Evolutionary conservation across 2,329 filamentous ascomycete genomes (phyloP).

Genomic region (Ustulina deusta): DNA sequence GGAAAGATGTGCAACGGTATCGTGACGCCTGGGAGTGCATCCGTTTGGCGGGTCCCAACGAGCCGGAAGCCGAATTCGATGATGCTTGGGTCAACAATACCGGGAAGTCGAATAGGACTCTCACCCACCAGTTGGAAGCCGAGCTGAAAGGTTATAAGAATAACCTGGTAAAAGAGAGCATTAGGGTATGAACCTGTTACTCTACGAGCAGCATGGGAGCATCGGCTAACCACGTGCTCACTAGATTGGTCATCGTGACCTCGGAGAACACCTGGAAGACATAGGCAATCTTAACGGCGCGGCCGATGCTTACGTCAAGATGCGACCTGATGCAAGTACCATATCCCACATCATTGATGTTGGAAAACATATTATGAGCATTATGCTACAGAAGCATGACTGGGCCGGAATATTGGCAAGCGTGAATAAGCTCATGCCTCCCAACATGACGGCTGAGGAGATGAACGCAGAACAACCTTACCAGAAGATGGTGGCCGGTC

Average conservation of each 20-base stretch:
- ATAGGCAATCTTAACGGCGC: slow-evolving; percentile 80
- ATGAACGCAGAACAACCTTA: slow-evolving; percentile 62
- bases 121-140: slow-evolving; percentile 81
- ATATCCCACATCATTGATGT: slow-evolving; percentile 87
- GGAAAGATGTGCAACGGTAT: slow-evolving; percentile 80
- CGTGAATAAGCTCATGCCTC: slow-evolving; percentile 71
- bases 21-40: slow-evolving; percentile 75
- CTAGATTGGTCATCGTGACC: slow-evolving; percentile 94
- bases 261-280: slow-evolving; percentile 84
- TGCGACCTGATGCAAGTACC: slow-evolving; percentile 91
- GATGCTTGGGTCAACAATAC: slow-evolving; percentile 79
- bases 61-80: slow-evolving; percentile 76
- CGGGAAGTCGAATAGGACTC: slow-evolving; percentile 73
- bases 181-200: slow-evolving; percentile 70
- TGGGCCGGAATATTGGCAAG: slow-evolving; percentile 76
- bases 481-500: slow-evolving; percentile 63
- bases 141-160: slow-evolving; percentile 96
- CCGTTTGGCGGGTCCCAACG: slow-evolving; percentile 70
- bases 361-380: slow-evolving; percentile 79
- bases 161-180: slow-evolving; percentile 97
- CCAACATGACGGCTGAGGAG: slow-evolving; percentile 60
- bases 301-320: slow-evolving; percentile 81
- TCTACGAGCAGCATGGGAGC: not conserved
- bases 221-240: slow-evolving; percentile 12
- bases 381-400: slow-evolving; percentile 80